Conservation (phyloP, 2,329 filamentous ascomycete species). For the Calonectria naviculata region DNA sequence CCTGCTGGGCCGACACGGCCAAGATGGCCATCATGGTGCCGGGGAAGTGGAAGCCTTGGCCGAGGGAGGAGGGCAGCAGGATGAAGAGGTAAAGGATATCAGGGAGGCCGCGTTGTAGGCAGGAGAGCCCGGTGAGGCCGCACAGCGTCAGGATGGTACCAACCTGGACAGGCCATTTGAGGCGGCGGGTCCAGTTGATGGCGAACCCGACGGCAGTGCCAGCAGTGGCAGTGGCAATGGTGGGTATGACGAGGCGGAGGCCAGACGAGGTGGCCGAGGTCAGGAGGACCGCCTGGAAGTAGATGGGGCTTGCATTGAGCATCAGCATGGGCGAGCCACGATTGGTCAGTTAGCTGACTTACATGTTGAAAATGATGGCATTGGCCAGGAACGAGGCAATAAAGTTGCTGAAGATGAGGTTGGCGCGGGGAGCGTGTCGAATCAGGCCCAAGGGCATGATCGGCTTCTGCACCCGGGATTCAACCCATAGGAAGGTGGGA, state of each 20-base stretch:
- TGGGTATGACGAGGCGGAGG: constrained; percentile 75
- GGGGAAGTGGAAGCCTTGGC: constrained; percentile 74
- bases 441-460: constrained; percentile 71
- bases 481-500: constrained; percentile 63
- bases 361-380: constrained; percentile 70
- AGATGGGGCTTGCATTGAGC: constrained; percentile 68
- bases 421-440: constrained; percentile 60
- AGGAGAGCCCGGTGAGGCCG: constrained; percentile 62
- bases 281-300: constrained; percentile 80
- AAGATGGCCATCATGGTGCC: constrained; percentile 73
- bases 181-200: constrained; percentile 67
- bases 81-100: constrained; percentile 65
- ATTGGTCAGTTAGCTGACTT: constrained; percentile 35
- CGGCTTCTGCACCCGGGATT: constrained; percentile 62
- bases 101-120: constrained; percentile 63
- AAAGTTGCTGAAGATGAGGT: constrained; percentile 68
- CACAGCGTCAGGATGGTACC: constrained; percentile 61
- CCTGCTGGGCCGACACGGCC: constrained; percentile 66
- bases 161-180: constrained; percentile 68
- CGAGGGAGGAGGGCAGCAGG: constrained; percentile 66
- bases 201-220: constrained; percentile 71
- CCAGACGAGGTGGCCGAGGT: constrained; percentile 77
- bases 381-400: constrained; percentile 63
- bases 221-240: constrained; percentile 63
- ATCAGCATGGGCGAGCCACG: background rate